These are phyloP conservation scores for Melocanna baccifera DNA, from an alignment of 176 grass and related monocot species.

Conservation along the genomic window DNA sequence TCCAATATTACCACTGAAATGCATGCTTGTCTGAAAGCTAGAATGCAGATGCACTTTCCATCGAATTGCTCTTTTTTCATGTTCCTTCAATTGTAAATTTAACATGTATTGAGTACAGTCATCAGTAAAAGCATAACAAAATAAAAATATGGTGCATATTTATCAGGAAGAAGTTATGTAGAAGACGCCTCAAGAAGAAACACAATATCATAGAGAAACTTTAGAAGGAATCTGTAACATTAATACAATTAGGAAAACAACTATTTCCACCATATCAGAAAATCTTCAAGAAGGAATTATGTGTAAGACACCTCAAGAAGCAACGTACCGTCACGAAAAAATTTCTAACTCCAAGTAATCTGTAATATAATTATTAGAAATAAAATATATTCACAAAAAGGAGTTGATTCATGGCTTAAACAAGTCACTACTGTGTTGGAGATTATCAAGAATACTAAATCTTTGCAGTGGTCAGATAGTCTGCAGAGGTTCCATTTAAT, in stretches of 20 bases:
- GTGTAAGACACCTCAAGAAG: neutral
- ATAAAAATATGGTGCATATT: neutral
- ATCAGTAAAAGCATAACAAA: neutral
- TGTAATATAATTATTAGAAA: neutral
- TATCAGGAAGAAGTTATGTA: neutral
- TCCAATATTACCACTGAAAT: neutral
- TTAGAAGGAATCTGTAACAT: neutral
- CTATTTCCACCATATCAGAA: neutral
- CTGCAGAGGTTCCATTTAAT: neutral
- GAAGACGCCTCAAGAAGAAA: neutral
- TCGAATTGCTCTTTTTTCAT: neutral
- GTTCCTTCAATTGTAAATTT: neutral
- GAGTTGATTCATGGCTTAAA: neutral
- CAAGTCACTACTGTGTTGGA: neutral
- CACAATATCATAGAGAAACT: neutral
- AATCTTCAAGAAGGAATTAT: neutral
- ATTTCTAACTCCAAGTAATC: neutral
- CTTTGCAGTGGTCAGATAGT: slow-evolving; percentile 1
- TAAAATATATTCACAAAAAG: neutral
- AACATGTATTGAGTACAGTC: neutral
- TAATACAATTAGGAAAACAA: neutral
- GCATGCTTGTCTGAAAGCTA: neutral
- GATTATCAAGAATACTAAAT: slow-evolving; percentile 11
- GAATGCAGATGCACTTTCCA: neutral
- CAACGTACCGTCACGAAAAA: neutral